Conservation (phyloP, 768 basidiomycete genomes). For the Trametes elegans region DNA sequence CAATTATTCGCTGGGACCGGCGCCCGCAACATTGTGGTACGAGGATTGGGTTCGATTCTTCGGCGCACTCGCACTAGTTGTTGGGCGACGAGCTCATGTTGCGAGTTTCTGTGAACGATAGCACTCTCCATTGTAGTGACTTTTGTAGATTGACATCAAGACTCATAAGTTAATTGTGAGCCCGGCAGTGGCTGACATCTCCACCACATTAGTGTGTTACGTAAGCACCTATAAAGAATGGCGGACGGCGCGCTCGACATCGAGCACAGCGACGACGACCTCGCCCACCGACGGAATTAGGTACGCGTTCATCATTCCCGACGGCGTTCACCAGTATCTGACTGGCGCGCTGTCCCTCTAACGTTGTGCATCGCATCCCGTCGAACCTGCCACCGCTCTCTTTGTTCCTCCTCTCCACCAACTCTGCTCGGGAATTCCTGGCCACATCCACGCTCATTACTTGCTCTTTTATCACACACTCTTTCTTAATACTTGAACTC, state of each 20-base stretch:
- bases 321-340: neutral
- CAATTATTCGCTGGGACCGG: too few species aligned
- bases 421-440: neutral
- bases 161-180: too few species aligned
- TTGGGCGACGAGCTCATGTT: too few species aligned
- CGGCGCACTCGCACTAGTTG: too few species aligned
- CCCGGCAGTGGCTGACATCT: too few species aligned
- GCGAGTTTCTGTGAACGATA: too few species aligned
- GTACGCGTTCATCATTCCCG: constrained; percentile 13
- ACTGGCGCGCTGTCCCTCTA: neutral
- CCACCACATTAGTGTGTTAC: constrained; percentile 17
- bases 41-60: too few species aligned
- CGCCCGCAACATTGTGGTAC: too few species aligned
- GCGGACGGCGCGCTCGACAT: neutral
- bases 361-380: too few species aligned
- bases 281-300: constrained; percentile 2
- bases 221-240: constrained; percentile 14
- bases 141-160: too few species aligned
- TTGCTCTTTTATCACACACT: neutral
- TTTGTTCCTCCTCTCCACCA: neutral
- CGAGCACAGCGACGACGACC: constrained; percentile 18
- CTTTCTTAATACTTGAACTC: too few species aligned
- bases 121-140: too few species aligned
- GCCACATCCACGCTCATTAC: neutral
- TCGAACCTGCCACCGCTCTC: neutral